phyloP scores from a whole-genome alignment of 306 rosid genomes.

The Vicia faba region DNA sequence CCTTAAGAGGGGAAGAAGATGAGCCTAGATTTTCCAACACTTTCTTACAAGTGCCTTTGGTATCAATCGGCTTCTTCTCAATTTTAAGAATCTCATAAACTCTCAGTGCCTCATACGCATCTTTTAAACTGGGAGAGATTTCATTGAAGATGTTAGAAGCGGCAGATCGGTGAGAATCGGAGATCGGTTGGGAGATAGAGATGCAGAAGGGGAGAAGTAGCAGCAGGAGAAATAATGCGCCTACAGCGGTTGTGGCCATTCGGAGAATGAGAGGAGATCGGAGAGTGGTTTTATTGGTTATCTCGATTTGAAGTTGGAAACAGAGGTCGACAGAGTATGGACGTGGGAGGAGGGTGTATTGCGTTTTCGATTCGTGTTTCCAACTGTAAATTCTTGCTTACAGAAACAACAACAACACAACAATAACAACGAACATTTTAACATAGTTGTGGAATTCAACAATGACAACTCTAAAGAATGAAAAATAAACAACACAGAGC shows the following conservation, averaged over 20 bases:
- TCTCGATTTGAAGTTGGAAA: too few relatives aligned
- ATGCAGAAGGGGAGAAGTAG: conserved; percentile 53
- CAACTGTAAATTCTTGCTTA: too few relatives aligned
- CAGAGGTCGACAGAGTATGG: too few relatives aligned
- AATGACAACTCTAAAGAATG: too few relatives aligned
- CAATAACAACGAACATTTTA: too few relatives aligned
- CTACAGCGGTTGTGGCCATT: conserved; percentile 61
- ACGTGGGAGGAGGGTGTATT: too few relatives aligned
- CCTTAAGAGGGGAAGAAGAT: conserved; percentile 62
- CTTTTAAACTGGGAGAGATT: conserved; percentile 64
- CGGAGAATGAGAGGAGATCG: conserved; percentile 4
- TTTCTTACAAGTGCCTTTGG: conserved; percentile 52
- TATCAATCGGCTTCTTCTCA: conserved; percentile 58
- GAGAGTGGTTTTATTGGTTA: conserved; percentile 23
- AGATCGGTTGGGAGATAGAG: conserved; percentile 72
- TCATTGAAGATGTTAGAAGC: conserved; percentile 61
- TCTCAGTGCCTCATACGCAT: conserved; percentile 73
- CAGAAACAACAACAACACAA: too few relatives aligned
- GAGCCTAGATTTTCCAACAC: conserved; percentile 65
- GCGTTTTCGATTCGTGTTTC: too few relatives aligned
- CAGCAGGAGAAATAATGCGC: conserved; percentile 56
- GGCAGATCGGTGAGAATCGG: conserved; percentile 80
- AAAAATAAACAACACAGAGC: too few relatives aligned
- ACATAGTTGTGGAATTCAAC: too few relatives aligned
- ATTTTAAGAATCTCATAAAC: conserved; percentile 74